These are phyloP conservation scores for Citrullus mucosospermus DNA, from an alignment of 306 rosid species.

Conservation along the genomic window DNA sequence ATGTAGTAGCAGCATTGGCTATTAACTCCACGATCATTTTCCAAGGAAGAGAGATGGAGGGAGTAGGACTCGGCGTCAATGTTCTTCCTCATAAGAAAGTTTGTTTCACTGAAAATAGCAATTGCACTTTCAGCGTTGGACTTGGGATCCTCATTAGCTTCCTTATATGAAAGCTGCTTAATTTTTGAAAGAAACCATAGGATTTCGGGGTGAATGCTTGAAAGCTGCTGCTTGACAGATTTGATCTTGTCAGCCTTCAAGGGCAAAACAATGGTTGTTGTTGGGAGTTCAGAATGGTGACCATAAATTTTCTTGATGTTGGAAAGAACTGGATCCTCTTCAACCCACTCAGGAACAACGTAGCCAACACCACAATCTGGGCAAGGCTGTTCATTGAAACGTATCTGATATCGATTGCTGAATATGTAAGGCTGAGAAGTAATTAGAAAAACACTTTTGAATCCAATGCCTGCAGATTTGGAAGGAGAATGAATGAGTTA, in stretches of 20 bases:
- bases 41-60: constrained; percentile 32
- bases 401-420: constrained; percentile 68
- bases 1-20: constrained; percentile 37
- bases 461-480: constrained; percentile 54
- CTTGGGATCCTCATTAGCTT: constrained; percentile 24
- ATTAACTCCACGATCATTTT: constrained; percentile 9
- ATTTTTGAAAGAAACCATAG: constrained; percentile 57
- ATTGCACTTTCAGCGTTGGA: constrained; percentile 28
- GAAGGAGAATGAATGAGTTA: too few relatives aligned
- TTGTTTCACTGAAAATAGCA: constrained; percentile 37
- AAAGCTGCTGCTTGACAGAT: constrained; percentile 57
- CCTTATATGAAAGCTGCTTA: constrained; percentile 46
- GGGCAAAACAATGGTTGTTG: constrained; percentile 53
- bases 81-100: constrained; percentile 32
- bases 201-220: constrained; percentile 55
- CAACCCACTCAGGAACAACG: constrained; percentile 89
- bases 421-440: constrained; percentile 52
- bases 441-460: constrained; percentile 77
- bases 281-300: constrained; percentile 24
- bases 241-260: constrained; percentile 55
- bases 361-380: constrained; percentile 51
- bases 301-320: constrained; percentile 40
- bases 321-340: constrained; percentile 32
- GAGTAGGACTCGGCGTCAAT: constrained; percentile 58
- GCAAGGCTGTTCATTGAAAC: constrained; percentile 62